Conservation (phyloP, 768 basidiomycete genomes). For the Kwoniella pini region DNA sequence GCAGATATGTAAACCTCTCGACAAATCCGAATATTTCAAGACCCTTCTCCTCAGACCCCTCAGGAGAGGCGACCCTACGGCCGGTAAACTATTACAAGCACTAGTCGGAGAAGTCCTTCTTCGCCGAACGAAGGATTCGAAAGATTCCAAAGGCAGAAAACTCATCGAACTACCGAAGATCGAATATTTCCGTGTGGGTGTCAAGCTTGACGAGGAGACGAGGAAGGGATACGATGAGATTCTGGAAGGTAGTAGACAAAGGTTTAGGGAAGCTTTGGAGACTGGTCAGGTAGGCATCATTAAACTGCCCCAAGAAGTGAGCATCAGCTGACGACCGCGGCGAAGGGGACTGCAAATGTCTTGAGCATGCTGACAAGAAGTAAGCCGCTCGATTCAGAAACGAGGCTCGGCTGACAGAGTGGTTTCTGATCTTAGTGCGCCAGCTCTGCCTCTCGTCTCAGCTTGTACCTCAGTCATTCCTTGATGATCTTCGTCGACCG, state of each 20-base stretch:
- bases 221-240: slow-evolving; percentile 43
- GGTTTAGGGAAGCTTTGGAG: slow-evolving; percentile 30
- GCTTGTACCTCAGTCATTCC: slow-evolving; percentile 39
- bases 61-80: slow-evolving; percentile 67
- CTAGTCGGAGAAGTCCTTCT: slow-evolving; percentile 20
- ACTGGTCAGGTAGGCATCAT: slow-evolving; percentile 34
- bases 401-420: not conserved
- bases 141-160: slow-evolving; percentile 71
- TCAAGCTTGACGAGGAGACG: slow-evolving; percentile 42
- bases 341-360: slow-evolving; percentile 33
- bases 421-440: slow-evolving; percentile 35
- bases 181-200: slow-evolving; percentile 61
- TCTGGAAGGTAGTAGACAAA: slow-evolving; percentile 12
- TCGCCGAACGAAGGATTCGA: slow-evolving; percentile 65
- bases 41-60: slow-evolving; percentile 75
- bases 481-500: slow-evolving; percentile 37
- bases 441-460: slow-evolving; percentile 41
- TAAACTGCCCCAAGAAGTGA: not conserved
- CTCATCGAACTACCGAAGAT: slow-evolving; percentile 79
- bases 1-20: slow-evolving; percentile 78
- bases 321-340: not conserved
- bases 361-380: slow-evolving; percentile 44
- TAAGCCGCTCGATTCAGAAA: slow-evolving; percentile 31
- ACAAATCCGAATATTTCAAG: slow-evolving; percentile 77
- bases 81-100: slow-evolving; percentile 66